Conservation (phyloP, 768 basidiomycete genomes). For the Hericium coralloides region DNA sequence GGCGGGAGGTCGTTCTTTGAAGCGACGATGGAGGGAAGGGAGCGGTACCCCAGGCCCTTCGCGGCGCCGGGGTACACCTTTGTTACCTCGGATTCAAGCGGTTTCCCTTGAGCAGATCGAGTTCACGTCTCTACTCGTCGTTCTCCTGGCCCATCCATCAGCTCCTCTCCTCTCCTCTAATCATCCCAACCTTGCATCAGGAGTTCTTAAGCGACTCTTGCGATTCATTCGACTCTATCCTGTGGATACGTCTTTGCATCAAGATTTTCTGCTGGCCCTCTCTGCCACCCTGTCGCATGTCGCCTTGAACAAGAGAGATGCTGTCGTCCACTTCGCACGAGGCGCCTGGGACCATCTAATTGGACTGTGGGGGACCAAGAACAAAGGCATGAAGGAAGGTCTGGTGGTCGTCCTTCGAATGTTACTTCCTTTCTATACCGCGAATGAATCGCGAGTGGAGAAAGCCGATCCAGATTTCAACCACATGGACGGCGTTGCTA, state of each 20-base stretch:
- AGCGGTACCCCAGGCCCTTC: constrained; percentile 6
- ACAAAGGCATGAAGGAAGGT: constrained; percentile 66
- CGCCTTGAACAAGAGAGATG: constrained; percentile 62
- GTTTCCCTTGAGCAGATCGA: constrained; percentile 59
- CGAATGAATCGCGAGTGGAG: constrained; percentile 13
- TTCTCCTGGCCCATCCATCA: constrained; percentile 48
- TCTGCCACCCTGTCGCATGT: constrained; percentile 64
- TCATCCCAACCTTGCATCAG: constrained; percentile 32
- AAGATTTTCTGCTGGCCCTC: constrained; percentile 62
- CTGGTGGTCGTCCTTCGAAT: constrained; percentile 64
- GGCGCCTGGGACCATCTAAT: constrained; percentile 58
- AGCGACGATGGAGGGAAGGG: constrained; percentile 22
- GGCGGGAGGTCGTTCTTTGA: constrained; percentile 21
- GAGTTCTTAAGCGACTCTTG: constrained; percentile 50
- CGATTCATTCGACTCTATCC: constrained; percentile 61
- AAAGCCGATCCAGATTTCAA: constrained; percentile 25
- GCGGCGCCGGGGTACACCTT: not conserved
- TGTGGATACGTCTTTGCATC: constrained; percentile 69
- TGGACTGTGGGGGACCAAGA: constrained; percentile 72
- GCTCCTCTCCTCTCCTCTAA: constrained; percentile 46
- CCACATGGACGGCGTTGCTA: constrained; percentile 39
- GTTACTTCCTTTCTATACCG: constrained; percentile 63
- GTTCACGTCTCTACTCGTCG: constrained; percentile 52
- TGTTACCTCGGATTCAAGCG: constrained; percentile 17
- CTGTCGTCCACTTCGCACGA: constrained; percentile 52